Base-by-base conservation (phyloP, 2,329 filamentous ascomycete genomes). In the Penicillium sp. region DNA sequence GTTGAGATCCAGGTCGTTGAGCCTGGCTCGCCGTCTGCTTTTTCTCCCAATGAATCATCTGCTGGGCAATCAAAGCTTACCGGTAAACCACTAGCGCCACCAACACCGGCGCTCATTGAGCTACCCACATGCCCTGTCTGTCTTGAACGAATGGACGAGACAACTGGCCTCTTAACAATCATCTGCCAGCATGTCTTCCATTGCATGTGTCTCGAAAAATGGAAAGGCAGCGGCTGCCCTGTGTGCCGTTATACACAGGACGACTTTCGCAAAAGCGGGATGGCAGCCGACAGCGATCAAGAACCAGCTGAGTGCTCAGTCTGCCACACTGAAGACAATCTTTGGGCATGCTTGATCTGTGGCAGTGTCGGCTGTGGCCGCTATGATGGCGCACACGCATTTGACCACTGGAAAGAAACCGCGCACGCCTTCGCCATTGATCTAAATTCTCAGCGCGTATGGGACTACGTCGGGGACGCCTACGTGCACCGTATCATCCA, bases 101-200 rank as follows among this genome's bases (percentile, higher is more conserved):
- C 84, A 2, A 96, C 93, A 0, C 89, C 92, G 1, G 88, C 89
- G 45, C 80, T 97, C 1, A 82, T 96, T 49, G 94, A 99, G 74
- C 78, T 99, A 12, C 94, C 94, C 2, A 97, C 94, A 1, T 99
- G 94, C 60, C 92, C 94, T 0, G 94, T 99, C 9, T 99, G 94
- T 61, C 81, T 99, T 5, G 94, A 99, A 71, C 87, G 93, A 44
- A 99, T 99, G 94, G 94, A 99, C 66, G 93, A 97, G 70, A 96
- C 92, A 0, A 95, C 91, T 0, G 94, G 94, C 0, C 79, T 99
- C 2, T 84, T 99, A 68, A 99, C 94, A 0, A 97, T 97, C 38
- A 86, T 95, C 28, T 99, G 94, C 69, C 93, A 97, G 66, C 94
- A 99, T 65, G 90, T 97, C 47, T 99, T 99, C 68, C 94, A 99